Percentiles rank a stretch among this genome's conserved stretches.
Conservation (phyloP, 2,329 filamentous ascomycete genomes). For the Ceratocystis cubensis region DNA sequence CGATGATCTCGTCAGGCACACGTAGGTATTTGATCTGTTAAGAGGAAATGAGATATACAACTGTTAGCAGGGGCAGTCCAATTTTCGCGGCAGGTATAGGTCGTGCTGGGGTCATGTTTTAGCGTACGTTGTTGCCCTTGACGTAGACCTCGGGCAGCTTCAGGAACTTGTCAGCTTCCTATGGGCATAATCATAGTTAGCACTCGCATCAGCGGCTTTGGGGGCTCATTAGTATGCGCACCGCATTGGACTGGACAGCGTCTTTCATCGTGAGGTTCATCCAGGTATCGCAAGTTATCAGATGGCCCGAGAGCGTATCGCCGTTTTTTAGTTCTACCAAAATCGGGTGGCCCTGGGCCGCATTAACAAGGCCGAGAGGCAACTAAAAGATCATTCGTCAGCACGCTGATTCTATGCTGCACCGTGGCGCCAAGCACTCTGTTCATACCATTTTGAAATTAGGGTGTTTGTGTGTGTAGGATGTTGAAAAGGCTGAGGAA, state of each 20-base stretch:
- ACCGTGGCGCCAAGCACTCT: not conserved
- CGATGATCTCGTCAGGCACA: constrained; percentile 93
- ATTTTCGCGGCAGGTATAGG: not conserved
- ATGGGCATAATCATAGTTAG: constrained; percentile 24
- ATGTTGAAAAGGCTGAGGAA: not conserved
- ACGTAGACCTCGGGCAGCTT: constrained; percentile 89
- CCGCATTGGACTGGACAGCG: constrained; percentile 87
- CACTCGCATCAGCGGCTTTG: constrained; percentile 10
- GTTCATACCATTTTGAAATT: constrained; percentile 2
- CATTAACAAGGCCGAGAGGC: constrained; percentile 74
- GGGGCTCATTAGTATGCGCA: constrained; percentile 29
- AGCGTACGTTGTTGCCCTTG: constrained; percentile 84
- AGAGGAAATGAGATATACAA: not conserved
- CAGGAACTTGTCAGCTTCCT: constrained; percentile 90
- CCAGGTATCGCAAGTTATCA: constrained; percentile 97
- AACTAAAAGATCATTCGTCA: constrained; percentile 34
- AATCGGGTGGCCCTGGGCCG: constrained; percentile 95
- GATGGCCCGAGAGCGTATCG: constrained; percentile 90
- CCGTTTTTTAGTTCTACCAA: constrained; percentile 95
- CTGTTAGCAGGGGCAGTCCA: constrained; percentile 22
- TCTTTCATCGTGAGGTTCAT: constrained; percentile 98
- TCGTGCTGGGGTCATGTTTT: not conserved
- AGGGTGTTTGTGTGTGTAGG: not conserved
- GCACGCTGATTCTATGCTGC: not conserved
- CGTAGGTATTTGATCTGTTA: constrained; percentile 91